Evolutionary conservation across 2,329 filamentous ascomycete species (phyloP), one percentile per base, ranked within the genome.

Genomic region (Fusarium azukiicola): DNA sequence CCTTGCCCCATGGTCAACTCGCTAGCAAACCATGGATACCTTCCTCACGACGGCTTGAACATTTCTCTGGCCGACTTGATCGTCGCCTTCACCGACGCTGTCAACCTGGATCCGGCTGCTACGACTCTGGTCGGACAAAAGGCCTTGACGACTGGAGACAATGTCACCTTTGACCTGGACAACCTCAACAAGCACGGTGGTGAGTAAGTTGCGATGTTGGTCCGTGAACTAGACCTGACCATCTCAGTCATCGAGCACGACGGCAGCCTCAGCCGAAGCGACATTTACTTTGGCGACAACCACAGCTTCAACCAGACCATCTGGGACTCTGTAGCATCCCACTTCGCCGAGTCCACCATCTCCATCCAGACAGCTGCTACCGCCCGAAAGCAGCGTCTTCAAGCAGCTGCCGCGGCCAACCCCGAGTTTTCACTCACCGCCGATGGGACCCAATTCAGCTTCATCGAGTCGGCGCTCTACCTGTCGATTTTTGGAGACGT

Each of bases 61-160:
- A 76, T 76, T 11, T 77, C 74, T 2, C 68, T 79, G 23, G 66
- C 69, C 1, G 80, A 82, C 13, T 44, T 82, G 14, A 79, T 75
- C 12, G 74, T 74, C 4, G 81, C 80, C 13, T 82, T 82, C 47
- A 75, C 79, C 19, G 79, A 80, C 21, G 70, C 80, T 14, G n/a
- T 82, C 38, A 82, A 82, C 61, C 46, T 82, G 14, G 80, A 82
- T 50, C 80, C 80, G 21, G 80, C 80, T 32, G 80, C 80, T 16
- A 82, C 80, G 5, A 72, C 77, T 4, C 75, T 82, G 8, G 80
- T 82, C 4, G 80, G 80, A 3, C 42, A 63, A 2, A 80, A 80
- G 72, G 80, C 80, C 3, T 27, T 82, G 52, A 71, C 72, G 14
- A 72, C 77, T 3, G 80, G 80, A 32, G 73, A 79, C 40, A 78